Conservation (phyloP, 495 filamentous ascomycete genomes). For the Friedmanniomyces simplex region DNA sequence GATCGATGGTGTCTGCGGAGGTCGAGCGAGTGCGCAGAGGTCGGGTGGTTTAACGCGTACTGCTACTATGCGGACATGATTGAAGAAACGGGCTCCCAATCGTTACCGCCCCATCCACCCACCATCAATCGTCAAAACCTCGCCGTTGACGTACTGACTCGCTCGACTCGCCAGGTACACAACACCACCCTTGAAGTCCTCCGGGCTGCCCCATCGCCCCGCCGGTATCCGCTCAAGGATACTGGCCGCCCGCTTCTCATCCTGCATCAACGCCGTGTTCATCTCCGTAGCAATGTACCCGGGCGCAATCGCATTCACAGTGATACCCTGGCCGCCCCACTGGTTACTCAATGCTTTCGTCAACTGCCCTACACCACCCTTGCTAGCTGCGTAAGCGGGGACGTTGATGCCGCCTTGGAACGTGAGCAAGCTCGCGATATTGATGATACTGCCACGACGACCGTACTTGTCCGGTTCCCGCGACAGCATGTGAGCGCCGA, state of each 20-base stretch:
- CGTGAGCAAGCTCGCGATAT: slow-evolving; percentile 70
- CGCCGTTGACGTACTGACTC: slow-evolving; percentile 72
- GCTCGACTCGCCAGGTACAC: slow-evolving; percentile 70
- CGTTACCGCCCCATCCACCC: slow-evolving; percentile 82
- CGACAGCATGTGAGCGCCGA: slow-evolving; percentile 71
- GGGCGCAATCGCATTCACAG: slow-evolving; percentile 38
- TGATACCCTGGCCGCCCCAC: slow-evolving; percentile 66
- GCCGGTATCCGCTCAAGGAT: slow-evolving; percentile 79
- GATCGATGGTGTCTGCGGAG: too few relatives aligned
- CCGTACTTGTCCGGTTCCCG: slow-evolving; percentile 45
- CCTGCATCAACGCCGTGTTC: slow-evolving; percentile 73
- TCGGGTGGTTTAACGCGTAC: too few relatives aligned
- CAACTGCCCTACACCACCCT: slow-evolving; percentile 76
- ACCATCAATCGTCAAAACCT: slow-evolving; percentile 74
- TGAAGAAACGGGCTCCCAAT: not conserved
- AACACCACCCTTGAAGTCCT: slow-evolving; percentile 79
- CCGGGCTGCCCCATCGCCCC: slow-evolving; percentile 73
- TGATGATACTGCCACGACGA: slow-evolving; percentile 68
- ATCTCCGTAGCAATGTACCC: slow-evolving; percentile 86
- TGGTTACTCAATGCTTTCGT: slow-evolving; percentile 85
- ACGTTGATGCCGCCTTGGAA: slow-evolving; percentile 91
- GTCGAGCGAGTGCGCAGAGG: too few relatives aligned
- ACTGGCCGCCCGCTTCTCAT: slow-evolving; percentile 54
- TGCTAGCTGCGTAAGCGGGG: slow-evolving; percentile 81
- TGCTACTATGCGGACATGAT: too few relatives aligned